Conservation (phyloP, 2,329 filamentous ascomycete species). For the Helotiales sp. region DNA sequence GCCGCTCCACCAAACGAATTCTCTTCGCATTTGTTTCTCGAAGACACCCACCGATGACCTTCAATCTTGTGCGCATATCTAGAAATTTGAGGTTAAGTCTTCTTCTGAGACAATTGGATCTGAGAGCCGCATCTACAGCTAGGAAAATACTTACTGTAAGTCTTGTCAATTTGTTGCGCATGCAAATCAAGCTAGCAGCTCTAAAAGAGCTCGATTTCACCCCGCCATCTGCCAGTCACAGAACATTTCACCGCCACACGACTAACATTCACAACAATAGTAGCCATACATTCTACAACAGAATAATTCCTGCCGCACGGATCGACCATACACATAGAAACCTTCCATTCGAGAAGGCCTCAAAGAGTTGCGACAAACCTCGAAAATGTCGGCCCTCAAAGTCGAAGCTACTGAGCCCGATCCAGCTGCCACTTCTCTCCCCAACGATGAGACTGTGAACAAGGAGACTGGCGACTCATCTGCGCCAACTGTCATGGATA, state of each 20-base stretch:
- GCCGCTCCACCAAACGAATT: background rate
- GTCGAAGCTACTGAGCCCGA: conserved; percentile 27
- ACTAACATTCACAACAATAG: background rate
- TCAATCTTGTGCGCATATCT: background rate
- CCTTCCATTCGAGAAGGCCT: background rate
- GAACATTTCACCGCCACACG: conserved; percentile 8
- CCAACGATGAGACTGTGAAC: conserved; percentile 23
- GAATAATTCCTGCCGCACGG: background rate
- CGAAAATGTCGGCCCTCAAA: conserved; percentile 28
- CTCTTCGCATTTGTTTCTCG: background rate
- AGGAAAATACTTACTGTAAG: background rate
- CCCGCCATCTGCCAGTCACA: conserved; percentile 27
- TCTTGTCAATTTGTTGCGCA: background rate
- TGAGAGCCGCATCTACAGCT: background rate
- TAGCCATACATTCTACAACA: background rate
- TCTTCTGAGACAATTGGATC: background rate
- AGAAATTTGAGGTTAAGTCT: background rate
- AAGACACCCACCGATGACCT: background rate
- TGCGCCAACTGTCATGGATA: conserved; percentile 17
- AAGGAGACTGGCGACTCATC: conserved; percentile 14
- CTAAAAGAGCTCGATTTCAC: conserved; percentile 15
- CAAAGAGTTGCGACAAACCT: background rate
- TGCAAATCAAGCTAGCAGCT: background rate
- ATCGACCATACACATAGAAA: background rate
- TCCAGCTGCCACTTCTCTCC: conserved; percentile 23